Evolutionary conservation across 2,329 filamentous ascomycete genomes (phyloP).

Genomic region (Setomelanomma holmii): DNA sequence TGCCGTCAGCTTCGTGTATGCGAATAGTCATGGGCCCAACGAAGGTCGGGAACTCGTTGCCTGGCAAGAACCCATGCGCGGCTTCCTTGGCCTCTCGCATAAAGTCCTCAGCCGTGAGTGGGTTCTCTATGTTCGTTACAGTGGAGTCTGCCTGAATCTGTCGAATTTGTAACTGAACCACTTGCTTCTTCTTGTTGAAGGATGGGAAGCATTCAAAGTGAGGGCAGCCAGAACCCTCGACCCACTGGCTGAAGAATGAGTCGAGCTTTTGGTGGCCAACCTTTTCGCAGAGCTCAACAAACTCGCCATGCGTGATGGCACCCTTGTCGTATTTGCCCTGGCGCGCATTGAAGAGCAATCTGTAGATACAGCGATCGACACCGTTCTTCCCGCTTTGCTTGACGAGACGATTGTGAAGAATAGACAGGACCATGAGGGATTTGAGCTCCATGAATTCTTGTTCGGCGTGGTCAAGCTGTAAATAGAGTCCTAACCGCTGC

Average conservation of each 20-base stretch:
- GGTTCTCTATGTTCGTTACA: conserved; percentile 32
- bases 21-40: conserved; percentile 97
- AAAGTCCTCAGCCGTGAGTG: conserved; percentile 75
- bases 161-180: conserved; percentile 87
- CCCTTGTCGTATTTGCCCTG: conserved; percentile 76
- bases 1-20: conserved; percentile 97
- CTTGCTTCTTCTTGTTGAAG: conserved; percentile 97
- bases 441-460: conserved; percentile 91
- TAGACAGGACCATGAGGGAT: conserved; percentile 88
- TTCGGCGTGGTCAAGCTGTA: conserved; percentile 85
- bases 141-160: conserved; percentile 60
- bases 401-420: conserved; percentile 86
- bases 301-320: conserved; percentile 76
- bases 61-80: conserved; percentile 71
- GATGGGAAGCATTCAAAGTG: conserved; percentile 83
- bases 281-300: conserved; percentile 86
- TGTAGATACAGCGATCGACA: conserved; percentile 83
- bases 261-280: conserved; percentile 87
- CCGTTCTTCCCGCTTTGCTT: conserved; percentile 88
- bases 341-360: conserved; percentile 84
- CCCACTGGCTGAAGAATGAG: conserved; percentile 92
- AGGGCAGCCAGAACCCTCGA: conserved; percentile 86
- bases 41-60: conserved; percentile 78
- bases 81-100: conserved; percentile 85
- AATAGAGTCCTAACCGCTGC: conserved; percentile 75